Base-by-base conservation (phyloP, 768 basidiomycete genomes). In the Strobilomyces dryophilus region DNA sequence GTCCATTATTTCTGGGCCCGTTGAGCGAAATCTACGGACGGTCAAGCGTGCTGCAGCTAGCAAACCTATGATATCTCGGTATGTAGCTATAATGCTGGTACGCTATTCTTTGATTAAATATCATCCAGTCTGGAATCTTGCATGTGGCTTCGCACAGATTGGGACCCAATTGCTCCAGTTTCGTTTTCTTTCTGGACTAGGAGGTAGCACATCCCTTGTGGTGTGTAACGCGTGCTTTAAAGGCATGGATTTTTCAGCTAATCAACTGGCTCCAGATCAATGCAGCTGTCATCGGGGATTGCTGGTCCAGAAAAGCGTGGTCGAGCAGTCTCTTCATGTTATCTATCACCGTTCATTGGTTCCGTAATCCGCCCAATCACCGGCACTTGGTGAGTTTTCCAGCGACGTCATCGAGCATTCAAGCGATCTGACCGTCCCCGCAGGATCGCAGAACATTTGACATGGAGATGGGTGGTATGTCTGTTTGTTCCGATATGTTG, bases 21-120 rank as follows among this genome's bases (percentile, higher is more conserved):
- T 59, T 89, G 21, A 83, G 81, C 56, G 89, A 92, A 65, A 75
- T 90, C 10, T 89, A 74, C 54, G 88, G 89, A 3, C 79, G 87
- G 18, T 78, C 82, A 1, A 67, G 73, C 2, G 81, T 88, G 0
- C 59, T 89, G 0, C 87, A 86, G 59, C 44, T 74, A 0, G 66
- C 86, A 1, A 89, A 89, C 65, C n/a, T 85, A 4, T 83, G 82
- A 66, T 89, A 79, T 60, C 69, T 89, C 2, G 79, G 84, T 86
- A 62, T 9, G 68, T 57, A 12, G 4, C 15, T 17, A 8, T 24
- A 40, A 35, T 24, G 20, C 36, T 26, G 18, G 12, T 12, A 4
- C 5, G 7, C 12, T 36, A 0, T 50, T 1, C 4, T 2, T 0
- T 3, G 1, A 17, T 24, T 61, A 14, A 35, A 7, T 36, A 44